Conservation (phyloP, 192 early-diverging fungal species). For the Umbelopsis ramanniana region DNA sequence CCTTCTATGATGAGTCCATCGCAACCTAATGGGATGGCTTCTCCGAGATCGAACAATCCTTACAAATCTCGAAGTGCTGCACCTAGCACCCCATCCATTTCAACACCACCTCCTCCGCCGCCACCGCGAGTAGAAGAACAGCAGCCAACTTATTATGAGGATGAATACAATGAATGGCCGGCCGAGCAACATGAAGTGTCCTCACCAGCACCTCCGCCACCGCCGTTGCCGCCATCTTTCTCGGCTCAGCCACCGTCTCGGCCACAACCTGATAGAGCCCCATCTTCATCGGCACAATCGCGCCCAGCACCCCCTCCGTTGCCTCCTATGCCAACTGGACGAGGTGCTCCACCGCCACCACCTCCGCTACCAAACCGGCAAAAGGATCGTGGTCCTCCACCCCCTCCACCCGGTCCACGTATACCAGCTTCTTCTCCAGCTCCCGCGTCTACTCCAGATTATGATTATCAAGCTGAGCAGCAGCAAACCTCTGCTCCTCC, state of each 20-base stretch:
- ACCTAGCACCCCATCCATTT: not conserved
- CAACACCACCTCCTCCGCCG: constrained; percentile 21
- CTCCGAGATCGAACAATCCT: constrained; percentile 3
- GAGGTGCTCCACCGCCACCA: constrained; percentile 39
- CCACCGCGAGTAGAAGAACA: constrained; percentile 1
- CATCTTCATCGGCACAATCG: not conserved
- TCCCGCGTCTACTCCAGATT: constrained; percentile 30
- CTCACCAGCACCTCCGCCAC: not conserved
- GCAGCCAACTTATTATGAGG: not conserved
- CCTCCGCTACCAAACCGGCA: constrained; percentile 30
- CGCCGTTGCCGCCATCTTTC: constrained; percentile 22
- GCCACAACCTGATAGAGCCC: constrained; percentile 2
- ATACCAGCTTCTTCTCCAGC: constrained; percentile 24
- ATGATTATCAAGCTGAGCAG: constrained; percentile 35
- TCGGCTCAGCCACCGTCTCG: constrained; percentile 9
- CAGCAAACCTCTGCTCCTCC: constrained; percentile 37
- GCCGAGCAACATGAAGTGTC: not conserved
- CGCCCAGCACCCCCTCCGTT: constrained; percentile 26
- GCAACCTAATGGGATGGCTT: not conserved
- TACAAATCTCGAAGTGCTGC: constrained; percentile 3
- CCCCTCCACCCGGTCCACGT: constrained; percentile 20
- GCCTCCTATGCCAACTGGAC: constrained; percentile 34
- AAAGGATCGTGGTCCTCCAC: constrained; percentile 15
- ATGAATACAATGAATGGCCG: constrained; percentile 28
- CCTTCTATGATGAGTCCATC: not conserved